phyloP scores from a whole-genome alignment of 352 stramenopile genomes.

The Globisporangium middletonii region DNA sequence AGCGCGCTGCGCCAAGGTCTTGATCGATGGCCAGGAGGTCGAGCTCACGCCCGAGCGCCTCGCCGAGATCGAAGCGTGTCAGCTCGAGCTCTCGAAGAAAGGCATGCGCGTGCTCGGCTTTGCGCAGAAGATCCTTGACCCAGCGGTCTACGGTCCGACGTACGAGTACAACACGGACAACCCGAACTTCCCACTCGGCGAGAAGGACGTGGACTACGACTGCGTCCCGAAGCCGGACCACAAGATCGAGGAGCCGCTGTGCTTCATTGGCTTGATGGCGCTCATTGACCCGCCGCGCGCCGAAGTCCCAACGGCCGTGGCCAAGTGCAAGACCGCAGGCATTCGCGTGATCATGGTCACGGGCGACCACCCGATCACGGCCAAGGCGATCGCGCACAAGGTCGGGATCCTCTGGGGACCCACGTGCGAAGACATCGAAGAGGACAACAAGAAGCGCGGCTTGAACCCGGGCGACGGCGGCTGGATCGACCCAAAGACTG shows the following conservation, averaged over 20 bases:
- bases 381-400: conserved; percentile 91
- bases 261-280: conserved; percentile 94
- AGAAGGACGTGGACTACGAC: conserved; percentile 81
- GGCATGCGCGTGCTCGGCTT: conserved; percentile 66
- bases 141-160: conserved; percentile 30
- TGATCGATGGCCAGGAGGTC: conserved; percentile 42
- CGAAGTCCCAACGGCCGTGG: conserved; percentile 83
- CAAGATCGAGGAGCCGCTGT: conserved; percentile 75
- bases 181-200: conserved; percentile 79
- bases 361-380: conserved; percentile 90
- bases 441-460: conserved; percentile 62
- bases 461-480: conserved; percentile 57
- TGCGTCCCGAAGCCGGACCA: conserved; percentile 41
- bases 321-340: conserved; percentile 89
- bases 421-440: conserved; percentile 78
- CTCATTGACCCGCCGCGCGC: conserved; percentile 93
- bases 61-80: conserved; percentile 41
- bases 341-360: conserved; percentile 95
- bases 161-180: conserved; percentile 76
- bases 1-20: conserved; percentile 58
- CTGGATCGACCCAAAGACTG: conserved; percentile 64
- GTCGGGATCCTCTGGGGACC: conserved; percentile 90
- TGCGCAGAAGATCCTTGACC: conserved; percentile 53
- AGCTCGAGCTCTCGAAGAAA: conserved; percentile 57
- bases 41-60: conserved; percentile 93